A percentile compares a stretch with the other conserved stretches of the same genome.
Conservation (phyloP, 2,329 filamentous ascomycete genomes). For the Alternaria ventricosa region DNA sequence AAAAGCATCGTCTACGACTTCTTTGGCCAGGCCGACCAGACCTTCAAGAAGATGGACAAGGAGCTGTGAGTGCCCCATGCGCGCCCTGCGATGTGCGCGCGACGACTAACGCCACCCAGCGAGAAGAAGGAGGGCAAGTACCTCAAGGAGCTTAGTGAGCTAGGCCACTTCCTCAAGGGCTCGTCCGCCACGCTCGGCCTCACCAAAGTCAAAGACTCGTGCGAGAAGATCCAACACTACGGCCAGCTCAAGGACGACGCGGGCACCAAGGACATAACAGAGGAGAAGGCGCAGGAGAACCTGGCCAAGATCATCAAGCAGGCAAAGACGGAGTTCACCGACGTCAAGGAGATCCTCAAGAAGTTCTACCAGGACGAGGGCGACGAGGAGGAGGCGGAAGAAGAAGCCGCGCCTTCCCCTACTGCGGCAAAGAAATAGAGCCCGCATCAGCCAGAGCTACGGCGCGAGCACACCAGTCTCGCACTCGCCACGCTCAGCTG, state of each 20-base stretch:
- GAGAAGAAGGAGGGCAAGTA: slow-evolving; percentile 60
- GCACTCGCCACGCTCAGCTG: slow-evolving; percentile 13
- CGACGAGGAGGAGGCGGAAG: slow-evolving; percentile 48
- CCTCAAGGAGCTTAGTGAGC: slow-evolving; percentile 75
- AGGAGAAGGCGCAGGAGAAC: slow-evolving; percentile 70
- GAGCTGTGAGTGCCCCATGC: slow-evolving; percentile 71
- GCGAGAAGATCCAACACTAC: slow-evolving; percentile 95
- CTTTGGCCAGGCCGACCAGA: slow-evolving; percentile 87
- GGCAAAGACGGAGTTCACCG: slow-evolving; percentile 78
- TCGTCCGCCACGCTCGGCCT: slow-evolving; percentile 94
- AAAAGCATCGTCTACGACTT: slow-evolving; percentile 87
- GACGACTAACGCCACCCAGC: slow-evolving; percentile 55
- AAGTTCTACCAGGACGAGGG: slow-evolving; percentile 69
- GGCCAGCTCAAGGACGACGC: slow-evolving; percentile 82
- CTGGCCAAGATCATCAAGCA: slow-evolving; percentile 73
- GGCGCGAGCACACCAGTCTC: slow-evolving; percentile 11
- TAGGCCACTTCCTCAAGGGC: slow-evolving; percentile 96
- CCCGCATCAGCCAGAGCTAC: slow-evolving; percentile 4
- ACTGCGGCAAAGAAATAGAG: background rate
- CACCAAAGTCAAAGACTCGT: slow-evolving; percentile 87
- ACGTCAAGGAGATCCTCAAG: slow-evolving; percentile 73
- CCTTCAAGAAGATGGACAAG: slow-evolving; percentile 83
- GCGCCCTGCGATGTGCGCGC: background rate
- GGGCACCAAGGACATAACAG: slow-evolving; percentile 69
- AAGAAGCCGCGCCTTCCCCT: slow-evolving; percentile 7